Conservation (phyloP, 1,284 basidiomycete genomes). For the Moesziomyces parantarcticus region DNA sequence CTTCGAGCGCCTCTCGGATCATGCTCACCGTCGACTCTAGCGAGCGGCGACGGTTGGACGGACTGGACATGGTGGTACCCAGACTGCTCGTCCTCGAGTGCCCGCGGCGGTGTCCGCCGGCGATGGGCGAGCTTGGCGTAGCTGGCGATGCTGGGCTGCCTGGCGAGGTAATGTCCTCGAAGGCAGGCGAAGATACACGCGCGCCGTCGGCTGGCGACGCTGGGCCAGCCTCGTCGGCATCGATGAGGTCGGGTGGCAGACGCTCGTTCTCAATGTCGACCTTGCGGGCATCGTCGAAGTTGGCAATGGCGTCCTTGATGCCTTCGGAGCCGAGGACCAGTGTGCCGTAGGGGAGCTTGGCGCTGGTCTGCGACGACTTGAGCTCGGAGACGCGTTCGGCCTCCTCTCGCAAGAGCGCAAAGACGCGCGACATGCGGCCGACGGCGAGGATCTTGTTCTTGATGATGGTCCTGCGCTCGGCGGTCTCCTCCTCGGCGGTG, state of each 20-base stretch:
- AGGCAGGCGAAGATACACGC: constrained; percentile 70
- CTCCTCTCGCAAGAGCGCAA: constrained; percentile 97
- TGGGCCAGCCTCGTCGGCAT: constrained; percentile 81
- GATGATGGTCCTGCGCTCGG: constrained; percentile 83
- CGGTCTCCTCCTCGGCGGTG: constrained; percentile 71
- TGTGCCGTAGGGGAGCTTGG: constrained; percentile 83
- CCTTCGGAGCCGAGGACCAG: constrained; percentile 91
- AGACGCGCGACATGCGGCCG: constrained; percentile 94
- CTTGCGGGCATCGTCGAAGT: constrained; percentile 95
- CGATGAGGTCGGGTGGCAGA: constrained; percentile 87
- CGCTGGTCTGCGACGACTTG: constrained; percentile 85
- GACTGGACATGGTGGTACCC: constrained; percentile 95
- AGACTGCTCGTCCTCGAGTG: constrained; percentile 78
- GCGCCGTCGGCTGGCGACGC: constrained; percentile 72
- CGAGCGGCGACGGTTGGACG: constrained; percentile 88
- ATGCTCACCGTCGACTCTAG: constrained; percentile 95
- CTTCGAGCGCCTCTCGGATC: constrained; percentile 75
- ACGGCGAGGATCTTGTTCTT: constrained; percentile 99
- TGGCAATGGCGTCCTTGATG: constrained; percentile 92
- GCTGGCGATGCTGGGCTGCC: constrained; percentile 41
- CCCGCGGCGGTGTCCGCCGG: constrained; percentile 48
- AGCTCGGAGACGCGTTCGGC: constrained; percentile 97
- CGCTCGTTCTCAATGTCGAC: constrained; percentile 97
- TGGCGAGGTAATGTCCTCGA: constrained; percentile 39
- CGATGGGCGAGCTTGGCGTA: constrained; percentile 49